phyloP scores from a whole-genome alignment of 306 rosid genomes.

The Trifolium pratense region DNA sequence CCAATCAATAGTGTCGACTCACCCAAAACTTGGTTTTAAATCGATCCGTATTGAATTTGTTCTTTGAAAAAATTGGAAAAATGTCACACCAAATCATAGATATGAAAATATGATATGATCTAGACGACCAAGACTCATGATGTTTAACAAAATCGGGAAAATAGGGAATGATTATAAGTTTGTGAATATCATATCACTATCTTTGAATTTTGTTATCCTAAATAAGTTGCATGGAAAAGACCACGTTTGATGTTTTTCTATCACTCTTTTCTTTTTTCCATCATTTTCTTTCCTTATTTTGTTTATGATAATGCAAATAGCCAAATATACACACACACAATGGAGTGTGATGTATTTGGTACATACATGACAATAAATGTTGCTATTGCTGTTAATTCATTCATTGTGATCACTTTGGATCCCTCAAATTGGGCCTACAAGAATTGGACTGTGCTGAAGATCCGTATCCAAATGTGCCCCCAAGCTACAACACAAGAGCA shows the following conservation, averaged over 20 bases:
- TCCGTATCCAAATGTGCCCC: conserved; percentile 38
- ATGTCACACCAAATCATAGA: conserved; percentile 25
- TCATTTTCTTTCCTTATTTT: not conserved
- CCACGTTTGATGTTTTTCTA: conserved; percentile 47
- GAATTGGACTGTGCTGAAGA: conserved; percentile 23
- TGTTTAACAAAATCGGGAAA: conserved; percentile 16
- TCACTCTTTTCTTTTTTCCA: conserved; percentile 35
- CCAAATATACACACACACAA: conserved; percentile 1
- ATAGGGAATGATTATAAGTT: conserved; percentile 10
- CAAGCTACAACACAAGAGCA: not conserved
- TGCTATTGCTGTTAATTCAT: conserved; percentile 24
- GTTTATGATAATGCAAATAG: conserved; percentile 36
- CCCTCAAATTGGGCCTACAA: conserved; percentile 8
- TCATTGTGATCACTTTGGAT: not conserved
- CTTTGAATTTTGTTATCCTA: conserved; percentile 31
- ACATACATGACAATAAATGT: conserved; percentile 13
- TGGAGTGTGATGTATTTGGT: not conserved
- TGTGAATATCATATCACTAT: conserved; percentile 36
- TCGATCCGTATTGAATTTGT: conserved; percentile 26
- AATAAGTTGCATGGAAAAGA: conserved; percentile 44
- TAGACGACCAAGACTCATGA: not conserved
- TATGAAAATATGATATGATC: not conserved
- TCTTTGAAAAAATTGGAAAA: not conserved
- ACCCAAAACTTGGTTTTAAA: not conserved
- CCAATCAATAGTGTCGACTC: not conserved